Evolutionary conservation across 306 rosid species (phyloP).

Genomic region (Prunus armeniaca): DNA sequence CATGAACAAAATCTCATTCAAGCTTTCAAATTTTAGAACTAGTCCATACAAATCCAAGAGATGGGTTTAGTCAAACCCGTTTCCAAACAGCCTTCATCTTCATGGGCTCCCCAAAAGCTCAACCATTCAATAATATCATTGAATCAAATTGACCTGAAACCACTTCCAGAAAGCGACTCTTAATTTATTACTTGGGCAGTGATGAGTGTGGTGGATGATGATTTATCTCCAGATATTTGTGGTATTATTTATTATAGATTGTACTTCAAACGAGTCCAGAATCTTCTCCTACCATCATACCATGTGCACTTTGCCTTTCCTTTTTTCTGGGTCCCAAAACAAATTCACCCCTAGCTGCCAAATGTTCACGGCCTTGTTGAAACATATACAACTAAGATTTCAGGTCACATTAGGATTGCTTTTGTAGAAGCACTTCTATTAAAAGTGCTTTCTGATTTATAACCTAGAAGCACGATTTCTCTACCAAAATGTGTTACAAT

Average conservation of each 20-base stretch:
- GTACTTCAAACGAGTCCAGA: neutral
- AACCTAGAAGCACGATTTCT: too few relatives aligned
- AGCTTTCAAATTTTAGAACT: too few relatives aligned
- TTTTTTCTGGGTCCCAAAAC: neutral
- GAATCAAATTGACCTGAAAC: neutral
- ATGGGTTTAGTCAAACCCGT: neutral
- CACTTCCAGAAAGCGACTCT: slow-evolving; percentile 7
- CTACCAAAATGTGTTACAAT: too few relatives aligned
- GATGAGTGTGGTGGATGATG: neutral
- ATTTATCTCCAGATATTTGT: neutral
- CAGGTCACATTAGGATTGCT: too few relatives aligned
- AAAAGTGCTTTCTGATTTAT: too few relatives aligned
- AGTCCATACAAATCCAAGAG: neutral
- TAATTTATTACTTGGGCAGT: neutral
- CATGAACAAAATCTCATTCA: too few relatives aligned
- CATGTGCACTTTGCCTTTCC: neutral
- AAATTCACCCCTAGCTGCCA: neutral
- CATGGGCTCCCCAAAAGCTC: neutral
- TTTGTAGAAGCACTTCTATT: too few relatives aligned
- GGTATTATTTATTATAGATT: neutral
- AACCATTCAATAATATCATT: neutral
- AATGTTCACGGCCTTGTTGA: neutral
- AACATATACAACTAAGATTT: neutral
- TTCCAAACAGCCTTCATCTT: neutral
- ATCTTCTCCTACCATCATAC: neutral